Conservation (phyloP, 495 filamentous ascomycete genomes). For the Hypoxylon rickii region DNA sequence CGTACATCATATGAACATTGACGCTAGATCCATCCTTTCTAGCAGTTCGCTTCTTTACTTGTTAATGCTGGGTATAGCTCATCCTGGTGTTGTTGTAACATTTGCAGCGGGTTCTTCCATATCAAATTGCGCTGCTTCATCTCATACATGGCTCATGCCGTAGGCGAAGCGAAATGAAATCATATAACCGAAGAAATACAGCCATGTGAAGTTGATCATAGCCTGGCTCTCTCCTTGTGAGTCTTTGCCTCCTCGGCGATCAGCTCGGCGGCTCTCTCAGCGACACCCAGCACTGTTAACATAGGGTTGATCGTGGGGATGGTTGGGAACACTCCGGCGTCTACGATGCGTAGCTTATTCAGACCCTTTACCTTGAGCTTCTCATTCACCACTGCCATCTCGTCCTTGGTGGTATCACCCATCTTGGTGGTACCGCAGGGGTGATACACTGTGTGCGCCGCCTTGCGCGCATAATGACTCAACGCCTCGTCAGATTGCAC, state of each 20-base stretch:
- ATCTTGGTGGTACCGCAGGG: conserved; percentile 87
- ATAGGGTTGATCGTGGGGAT: conserved; percentile 66
- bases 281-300: conserved; percentile 67
- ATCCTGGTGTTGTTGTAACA: not conserved
- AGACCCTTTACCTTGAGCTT: conserved; percentile 60
- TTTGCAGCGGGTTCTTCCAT: not conserved
- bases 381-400: conserved; percentile 64
- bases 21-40: no score
- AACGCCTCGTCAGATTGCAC: conserved; percentile 72
- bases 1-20: no score
- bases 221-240: conserved; percentile 30
- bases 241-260: conserved; percentile 51
- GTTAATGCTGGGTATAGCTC: no score
- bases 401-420: conserved; percentile 68
- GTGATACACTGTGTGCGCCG: conserved; percentile 85
- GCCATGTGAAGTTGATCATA: no score
- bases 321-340: conserved; percentile 64
- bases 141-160: no score
- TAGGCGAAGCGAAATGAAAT: no score
- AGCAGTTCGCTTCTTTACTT: no score
- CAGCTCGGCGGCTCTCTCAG: conserved; percentile 66
- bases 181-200: no score
- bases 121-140: not conserved
- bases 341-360: conserved; percentile 59
- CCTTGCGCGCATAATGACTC: conserved; percentile 72